These are phyloP conservation scores for Parafenestella ontariensis DNA, from an alignment of 2,329 filamentous ascomycete species.

Conservation along the genomic window DNA sequence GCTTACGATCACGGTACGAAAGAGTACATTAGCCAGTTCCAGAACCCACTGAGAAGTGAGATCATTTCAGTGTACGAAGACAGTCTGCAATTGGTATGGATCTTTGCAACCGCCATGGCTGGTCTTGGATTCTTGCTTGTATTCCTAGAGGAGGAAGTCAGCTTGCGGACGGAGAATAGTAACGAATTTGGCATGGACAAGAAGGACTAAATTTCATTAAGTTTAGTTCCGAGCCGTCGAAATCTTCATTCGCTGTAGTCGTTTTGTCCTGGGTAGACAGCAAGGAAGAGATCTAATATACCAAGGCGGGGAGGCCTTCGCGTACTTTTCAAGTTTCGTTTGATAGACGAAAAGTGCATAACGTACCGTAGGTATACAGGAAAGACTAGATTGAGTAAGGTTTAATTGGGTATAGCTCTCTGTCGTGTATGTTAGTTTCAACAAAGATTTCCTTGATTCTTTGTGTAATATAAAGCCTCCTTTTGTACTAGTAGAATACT, in stretches of 20 bases:
- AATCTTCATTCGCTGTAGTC: too few relatives aligned
- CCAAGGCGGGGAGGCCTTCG: too few relatives aligned
- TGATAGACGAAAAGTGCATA: too few relatives aligned
- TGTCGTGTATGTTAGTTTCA: neutral
- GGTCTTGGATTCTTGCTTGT: slow-evolving; percentile 3
- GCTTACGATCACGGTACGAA: slow-evolving; percentile 9
- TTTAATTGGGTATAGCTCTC: neutral
- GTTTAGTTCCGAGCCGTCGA: neutral
- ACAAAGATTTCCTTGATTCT: neutral
- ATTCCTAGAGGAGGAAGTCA: slow-evolving; percentile 4
- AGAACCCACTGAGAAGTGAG: slow-evolving; percentile 1
- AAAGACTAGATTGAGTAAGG: neutral
- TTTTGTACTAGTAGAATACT: neutral
- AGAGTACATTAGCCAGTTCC: slow-evolving; percentile 1
- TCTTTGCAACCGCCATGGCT: slow-evolving; percentile 3
- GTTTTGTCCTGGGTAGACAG: too few relatives aligned
- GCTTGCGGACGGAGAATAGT: slow-evolving; percentile 2
- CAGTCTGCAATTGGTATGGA: slow-evolving; percentile 4
- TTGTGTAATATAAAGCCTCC: neutral
- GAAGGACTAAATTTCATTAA: neutral
- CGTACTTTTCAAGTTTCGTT: too few relatives aligned
- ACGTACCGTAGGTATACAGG: too few relatives aligned
- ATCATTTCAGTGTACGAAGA: slow-evolving; percentile 7
- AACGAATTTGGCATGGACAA: slow-evolving; percentile 1
- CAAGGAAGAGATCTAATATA: too few relatives aligned